Conservation (phyloP, 2,329 filamentous ascomycete species). For the Tolypocladium guangdongense region DNA sequence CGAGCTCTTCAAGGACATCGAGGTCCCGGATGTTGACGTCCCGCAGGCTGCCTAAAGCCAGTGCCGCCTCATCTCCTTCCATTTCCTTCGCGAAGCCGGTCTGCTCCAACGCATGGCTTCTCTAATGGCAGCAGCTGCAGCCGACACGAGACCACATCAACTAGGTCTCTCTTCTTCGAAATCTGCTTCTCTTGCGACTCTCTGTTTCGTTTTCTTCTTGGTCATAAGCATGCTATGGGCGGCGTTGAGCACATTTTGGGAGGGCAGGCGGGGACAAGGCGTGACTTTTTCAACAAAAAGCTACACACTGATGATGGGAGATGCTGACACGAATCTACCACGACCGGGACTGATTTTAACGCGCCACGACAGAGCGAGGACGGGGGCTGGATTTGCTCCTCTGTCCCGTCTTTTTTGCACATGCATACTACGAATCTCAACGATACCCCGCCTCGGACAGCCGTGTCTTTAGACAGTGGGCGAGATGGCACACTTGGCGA, state of each 20-base stretch:
- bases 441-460: constrained; percentile 23
- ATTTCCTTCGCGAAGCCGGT: not conserved
- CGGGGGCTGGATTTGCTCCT: not conserved
- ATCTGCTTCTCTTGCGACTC: not conserved
- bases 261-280: constrained; percentile 8
- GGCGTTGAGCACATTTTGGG: constrained; percentile 4
- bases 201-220: constrained; percentile 9
- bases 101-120: constrained; percentile 6
- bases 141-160: constrained; percentile 4
- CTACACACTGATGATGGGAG: constrained; percentile 13
- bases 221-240: constrained; percentile 6
- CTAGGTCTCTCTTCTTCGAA: not conserved
- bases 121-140: constrained; percentile 1
- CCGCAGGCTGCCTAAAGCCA: constrained; percentile 7
- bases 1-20: constrained; percentile 69
- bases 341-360: constrained; percentile 2
- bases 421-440: constrained; percentile 28
- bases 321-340: constrained; percentile 1
- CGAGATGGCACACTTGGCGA: not conserved
- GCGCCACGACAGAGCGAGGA: constrained; percentile 4
- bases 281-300: constrained; percentile 33
- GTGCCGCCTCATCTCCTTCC: not conserved
- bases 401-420: constrained; percentile 11
- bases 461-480: constrained; percentile 8
- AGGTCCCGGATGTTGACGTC: constrained; percentile 52